A percentile compares a stretch with the other conserved stretches of the same genome.
phyloP scores from a whole-genome alignment of 2,329 filamentous ascomycete species.

The Aspergillus calidoustus region DNA sequence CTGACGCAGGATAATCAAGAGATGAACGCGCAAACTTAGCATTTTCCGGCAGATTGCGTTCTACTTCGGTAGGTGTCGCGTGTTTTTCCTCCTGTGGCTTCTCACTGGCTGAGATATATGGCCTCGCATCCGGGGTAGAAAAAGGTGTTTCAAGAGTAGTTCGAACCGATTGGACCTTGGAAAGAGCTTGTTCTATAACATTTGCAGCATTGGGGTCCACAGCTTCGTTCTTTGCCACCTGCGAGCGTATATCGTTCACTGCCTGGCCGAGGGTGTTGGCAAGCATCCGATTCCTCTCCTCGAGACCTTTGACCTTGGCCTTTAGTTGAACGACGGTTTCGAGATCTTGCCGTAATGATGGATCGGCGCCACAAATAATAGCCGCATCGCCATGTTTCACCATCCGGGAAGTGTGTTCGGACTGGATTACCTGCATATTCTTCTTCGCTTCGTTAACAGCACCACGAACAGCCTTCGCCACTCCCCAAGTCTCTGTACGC shows the following conservation, averaged over 20 bases:
- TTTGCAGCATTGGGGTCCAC: constrained; percentile 33
- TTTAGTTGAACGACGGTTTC: constrained; percentile 33
- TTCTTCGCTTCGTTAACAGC: constrained; percentile 52
- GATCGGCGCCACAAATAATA: constrained; percentile 20
- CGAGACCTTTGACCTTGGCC: constrained; percentile 39
- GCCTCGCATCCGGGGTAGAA: constrained; percentile 31
- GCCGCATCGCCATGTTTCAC: constrained; percentile 24
- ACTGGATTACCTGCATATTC: constrained; percentile 53
- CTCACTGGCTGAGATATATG: constrained; percentile 9
- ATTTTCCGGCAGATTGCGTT: constrained; percentile 3
- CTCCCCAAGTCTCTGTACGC: constrained; percentile 54
- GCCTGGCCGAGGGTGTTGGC: constrained; percentile 48
- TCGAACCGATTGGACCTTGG: constrained; percentile 49
- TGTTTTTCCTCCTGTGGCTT: constrained; percentile 5
- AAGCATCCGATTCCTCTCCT: constrained; percentile 47
- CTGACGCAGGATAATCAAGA: constrained; percentile 6
- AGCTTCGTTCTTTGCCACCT: constrained; percentile 35
- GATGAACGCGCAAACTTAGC: constrained; percentile 11
- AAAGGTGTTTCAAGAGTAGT: constrained; percentile 47
- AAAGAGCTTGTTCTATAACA: constrained; percentile 43
- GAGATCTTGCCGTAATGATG: constrained; percentile 19
- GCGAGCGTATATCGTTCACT: constrained; percentile 45
- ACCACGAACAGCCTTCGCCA: constrained; percentile 54
- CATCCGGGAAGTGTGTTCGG: constrained; percentile 38
- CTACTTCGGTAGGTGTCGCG: constrained; percentile 1